Evolutionary conservation across 495 filamentous ascomycete genomes (phyloP), one percentile per base, ranked within the genome.

Genomic region (Podospora comata): DNA sequence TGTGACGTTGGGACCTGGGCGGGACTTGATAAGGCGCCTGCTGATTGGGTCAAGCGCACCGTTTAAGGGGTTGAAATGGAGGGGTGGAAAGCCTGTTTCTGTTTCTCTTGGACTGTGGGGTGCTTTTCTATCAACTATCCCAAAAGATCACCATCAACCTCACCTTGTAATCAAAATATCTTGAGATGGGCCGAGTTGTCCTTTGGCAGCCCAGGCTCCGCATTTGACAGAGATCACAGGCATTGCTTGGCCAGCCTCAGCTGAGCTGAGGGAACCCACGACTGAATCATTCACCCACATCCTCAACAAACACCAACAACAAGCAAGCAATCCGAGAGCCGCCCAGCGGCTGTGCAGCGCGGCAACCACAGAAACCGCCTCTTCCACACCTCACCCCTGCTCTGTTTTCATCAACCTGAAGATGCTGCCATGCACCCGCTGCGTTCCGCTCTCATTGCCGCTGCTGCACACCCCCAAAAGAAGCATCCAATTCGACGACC

Each of bases 21-120:
- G 39, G 39, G 39, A 48, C 9, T 48, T 48, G 39, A 9, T 19
- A 63, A 39, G 5, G 28, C 70, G 62, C 39, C 53, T 53, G 56
- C 62, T 73, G 69, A 75, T 76, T 76, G 73, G 74, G 19, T 60
- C 65, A 27, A 13, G n/a, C 16, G 53, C 32, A 48, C 56, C 67
- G 68, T 67, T 74, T 64, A 68, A 68, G 65, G 70, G 70, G n/a
- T 60, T 15, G 58, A 39, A 63, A 59, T 57, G 39, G 64, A 65
- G 66, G 44, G 66, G 69, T 39, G 55, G 32, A 60, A 69, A 65
- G 68, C 66, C 64, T 68, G 68, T 70, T 60, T 28, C 65, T 32
- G 39, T 48, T 18, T 48, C 39, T 48, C 39, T 48, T 48, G 39
- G 39, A 48, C 0, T 48, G 39, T 16, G 39, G 39, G 39, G 39